Percentiles rank a stretch among this genome's conserved stretches.
These are phyloP conservation scores for Kuraishia capsulata DNA, from an alignment of 805 yeast genomes.

Conservation along the genomic window DNA sequence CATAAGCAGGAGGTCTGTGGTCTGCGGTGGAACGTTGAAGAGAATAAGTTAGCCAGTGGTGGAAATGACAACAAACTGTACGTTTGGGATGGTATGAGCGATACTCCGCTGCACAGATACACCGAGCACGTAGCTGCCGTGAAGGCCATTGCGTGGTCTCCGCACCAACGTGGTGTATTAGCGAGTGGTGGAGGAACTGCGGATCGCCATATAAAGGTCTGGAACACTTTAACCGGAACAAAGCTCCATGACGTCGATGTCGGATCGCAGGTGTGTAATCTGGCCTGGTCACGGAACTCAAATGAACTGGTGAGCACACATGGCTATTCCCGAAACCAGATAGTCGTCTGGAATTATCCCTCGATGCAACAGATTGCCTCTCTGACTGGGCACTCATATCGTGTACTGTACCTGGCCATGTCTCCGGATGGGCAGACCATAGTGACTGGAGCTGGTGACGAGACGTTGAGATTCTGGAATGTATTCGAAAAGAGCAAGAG, in stretches of 20 bases:
- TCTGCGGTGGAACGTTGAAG: conserved; percentile 84
- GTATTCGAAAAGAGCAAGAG: conserved; percentile 71
- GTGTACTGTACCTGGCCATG: conserved; percentile 82
- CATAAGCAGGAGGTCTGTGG: conserved; percentile 95
- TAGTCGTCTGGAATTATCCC: conserved; percentile 91
- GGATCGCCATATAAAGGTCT: conserved; percentile 79
- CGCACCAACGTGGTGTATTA: conserved; percentile 87
- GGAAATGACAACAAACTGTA: conserved; percentile 85
- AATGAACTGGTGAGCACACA: conserved; percentile 92
- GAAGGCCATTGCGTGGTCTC: conserved; percentile 96
- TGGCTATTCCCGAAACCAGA: conserved; percentile 86
- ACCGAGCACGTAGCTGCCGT: conserved; percentile 90
- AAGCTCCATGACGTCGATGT: conserved; percentile 79
- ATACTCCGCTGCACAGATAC: conserved; percentile 63
- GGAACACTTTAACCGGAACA: conserved; percentile 82
- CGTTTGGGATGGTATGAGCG: conserved; percentile 75
- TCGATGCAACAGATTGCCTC: conserved; percentile 89
- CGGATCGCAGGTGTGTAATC: conserved; percentile 92
- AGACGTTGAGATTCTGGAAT: conserved; percentile 92
- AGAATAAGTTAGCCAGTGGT: conserved; percentile 88
- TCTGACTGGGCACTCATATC: conserved; percentile 86
- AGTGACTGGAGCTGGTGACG: conserved; percentile 98
- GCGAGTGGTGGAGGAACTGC: conserved; percentile 98
- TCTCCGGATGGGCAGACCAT: conserved; percentile 96
- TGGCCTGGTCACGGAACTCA: conserved; percentile 87